Percentiles rank a stretch among this genome's conserved stretches.
These are phyloP conservation scores for Gnomoniopsis sp. DNA, from an alignment of 2,329 filamentous ascomycete genomes.

Conservation along the genomic window DNA sequence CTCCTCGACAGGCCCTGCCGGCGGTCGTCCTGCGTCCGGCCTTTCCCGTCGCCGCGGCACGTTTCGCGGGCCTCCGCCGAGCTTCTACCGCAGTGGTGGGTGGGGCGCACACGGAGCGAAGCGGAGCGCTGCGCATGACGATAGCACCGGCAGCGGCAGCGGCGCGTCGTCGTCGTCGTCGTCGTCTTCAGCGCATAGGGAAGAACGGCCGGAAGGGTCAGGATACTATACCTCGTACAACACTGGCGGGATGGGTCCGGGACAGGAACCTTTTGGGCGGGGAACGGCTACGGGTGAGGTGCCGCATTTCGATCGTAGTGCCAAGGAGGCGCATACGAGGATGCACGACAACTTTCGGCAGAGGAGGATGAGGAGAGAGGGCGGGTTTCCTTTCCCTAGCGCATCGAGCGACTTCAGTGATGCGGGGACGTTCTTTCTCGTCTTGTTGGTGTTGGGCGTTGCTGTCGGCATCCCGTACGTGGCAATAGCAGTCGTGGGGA, in stretches of 20 bases:
- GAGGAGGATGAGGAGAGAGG: slow-evolving; percentile 35
- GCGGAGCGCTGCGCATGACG: slow-evolving; percentile 49
- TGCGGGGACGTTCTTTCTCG: slow-evolving; percentile 45
- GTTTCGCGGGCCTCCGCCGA: slow-evolving; percentile 84
- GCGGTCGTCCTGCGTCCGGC: slow-evolving; percentile 75
- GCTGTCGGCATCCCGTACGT: slow-evolving; percentile 44
- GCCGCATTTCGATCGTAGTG: slow-evolving; percentile 73
- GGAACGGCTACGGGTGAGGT: slow-evolving; percentile 45
- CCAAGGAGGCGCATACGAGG: slow-evolving; percentile 62
- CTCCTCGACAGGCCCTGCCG: slow-evolving; percentile 59
- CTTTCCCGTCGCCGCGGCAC: slow-evolving; percentile 71
- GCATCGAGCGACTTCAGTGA: slow-evolving; percentile 25
- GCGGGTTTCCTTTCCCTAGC: slow-evolving; percentile 28
- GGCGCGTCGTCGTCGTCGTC: slow-evolving; percentile 18
- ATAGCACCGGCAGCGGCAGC: slow-evolving; percentile 28
- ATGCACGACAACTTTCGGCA: slow-evolving; percentile 57
- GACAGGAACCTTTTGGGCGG: slow-evolving; percentile 45
- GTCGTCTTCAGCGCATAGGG: slow-evolving; percentile 3
- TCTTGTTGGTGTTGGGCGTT: slow-evolving; percentile 43
- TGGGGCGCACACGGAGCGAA: slow-evolving; percentile 67
- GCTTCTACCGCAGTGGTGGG: slow-evolving; percentile 79
- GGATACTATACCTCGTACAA: slow-evolving; percentile 22
- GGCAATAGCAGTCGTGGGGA: slow-evolving; percentile 33
- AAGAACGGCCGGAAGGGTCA: slow-evolving; percentile 7
- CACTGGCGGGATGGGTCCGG: slow-evolving; percentile 57